phyloP scores from a whole-genome alignment of 768 basidiomycete species.

The Russula emetica region DNA sequence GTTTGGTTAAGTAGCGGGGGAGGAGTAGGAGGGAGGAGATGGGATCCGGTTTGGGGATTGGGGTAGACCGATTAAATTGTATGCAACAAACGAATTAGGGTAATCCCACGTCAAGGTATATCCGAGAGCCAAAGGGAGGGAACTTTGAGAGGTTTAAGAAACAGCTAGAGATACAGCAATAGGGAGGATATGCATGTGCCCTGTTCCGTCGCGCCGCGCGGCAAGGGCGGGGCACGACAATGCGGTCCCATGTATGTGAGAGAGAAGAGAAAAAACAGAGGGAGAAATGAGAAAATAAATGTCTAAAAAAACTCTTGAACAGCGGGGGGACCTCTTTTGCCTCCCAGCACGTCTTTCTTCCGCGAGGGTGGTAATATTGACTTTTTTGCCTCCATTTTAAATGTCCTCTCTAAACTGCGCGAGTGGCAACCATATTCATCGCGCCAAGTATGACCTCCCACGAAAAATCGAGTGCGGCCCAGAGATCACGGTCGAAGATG shows the following conservation, averaged over 20 bases:
- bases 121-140: neutral
- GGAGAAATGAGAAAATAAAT: neutral
- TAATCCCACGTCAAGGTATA: conserved; percentile 18
- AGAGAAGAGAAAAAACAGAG: neutral
- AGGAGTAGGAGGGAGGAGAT: neutral
- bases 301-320: neutral
- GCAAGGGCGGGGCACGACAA: conserved; percentile 22
- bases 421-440: conserved; percentile 37
- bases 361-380: neutral
- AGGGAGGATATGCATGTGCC: conserved; percentile 18
- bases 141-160: neutral
- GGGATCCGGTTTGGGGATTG: neutral
- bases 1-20: neutral
- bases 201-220: conserved; percentile 22
- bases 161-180: conserved; percentile 26
- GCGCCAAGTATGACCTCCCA: conserved; percentile 67
- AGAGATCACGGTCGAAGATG: conserved; percentile 58
- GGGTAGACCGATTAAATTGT: neutral
- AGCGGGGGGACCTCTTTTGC: neutral
- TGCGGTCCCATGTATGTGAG: conserved; percentile 13
- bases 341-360: neutral
- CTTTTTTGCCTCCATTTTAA: neutral
- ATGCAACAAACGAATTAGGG: conserved; percentile 15
- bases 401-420: conserved; percentile 12
- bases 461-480: conserved; percentile 60